Base-by-base conservation (phyloP, 2,329 filamentous ascomycete species). In the Colletotrichum sp. region DNA sequence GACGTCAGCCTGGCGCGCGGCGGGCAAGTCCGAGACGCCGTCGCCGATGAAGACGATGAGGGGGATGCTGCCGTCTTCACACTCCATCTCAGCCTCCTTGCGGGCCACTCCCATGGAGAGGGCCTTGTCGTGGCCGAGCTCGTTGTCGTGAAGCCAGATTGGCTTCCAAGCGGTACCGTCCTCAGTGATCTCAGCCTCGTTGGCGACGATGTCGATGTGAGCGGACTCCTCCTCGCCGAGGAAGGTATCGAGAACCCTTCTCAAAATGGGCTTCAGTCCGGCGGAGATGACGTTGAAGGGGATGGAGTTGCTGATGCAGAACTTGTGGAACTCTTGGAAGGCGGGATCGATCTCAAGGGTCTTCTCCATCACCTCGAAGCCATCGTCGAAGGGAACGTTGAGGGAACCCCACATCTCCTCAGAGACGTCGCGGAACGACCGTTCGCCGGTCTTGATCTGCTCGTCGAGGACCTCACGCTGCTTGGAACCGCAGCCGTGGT, bases 321-420 rank as follows among this genome's bases (percentile, higher is more conserved):
- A 94, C 70, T 89, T 81, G 84, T 94, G 92, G 85, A 94, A 94
- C 60, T 86, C 85, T 60, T 88, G 86, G 84, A 94, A 94, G 76
- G 90, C 91, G 0, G 88, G 87, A 79, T 94, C 93, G 71, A 94
- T 92, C 36, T 92, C 89, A 32, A 94, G 87, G 0, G 86, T 86
- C 64, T 90, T 85, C 79, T 92, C 87, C 89, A 94, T 92, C 34
- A 93, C 86, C 70, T 90, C 86, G 84, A 94, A 94, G 16, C 92
- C 92, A 77, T 93, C 90, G 28, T 93, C 92, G 79, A 94, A 94
- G 3, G 92, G 91, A 0, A 94, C 89, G 76, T 91, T 88, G 10
- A 94, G 85, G 1, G 91, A 93, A 9, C 89, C 90, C 91, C 92
- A 94, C 90, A 94, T 93, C 82, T 94, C 92, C 78, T 94, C 92